These are phyloP conservation scores for Thalassiosira hispida DNA, from an alignment of 352 stramenopile genomes.

Conservation along the genomic window DNA sequence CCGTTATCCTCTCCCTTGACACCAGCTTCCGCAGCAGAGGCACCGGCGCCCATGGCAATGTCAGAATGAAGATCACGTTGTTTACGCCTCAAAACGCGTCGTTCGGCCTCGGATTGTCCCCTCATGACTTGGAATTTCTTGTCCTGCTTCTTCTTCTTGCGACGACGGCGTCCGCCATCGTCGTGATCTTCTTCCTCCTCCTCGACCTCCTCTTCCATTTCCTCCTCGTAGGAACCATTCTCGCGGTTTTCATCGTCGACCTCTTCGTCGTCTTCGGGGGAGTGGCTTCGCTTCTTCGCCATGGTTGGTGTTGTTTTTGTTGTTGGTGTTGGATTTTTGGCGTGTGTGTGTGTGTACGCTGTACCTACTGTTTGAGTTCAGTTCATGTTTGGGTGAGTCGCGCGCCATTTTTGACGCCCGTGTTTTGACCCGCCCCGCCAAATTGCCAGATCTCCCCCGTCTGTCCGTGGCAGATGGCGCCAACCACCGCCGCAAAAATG, in stretches of 20 bases:
- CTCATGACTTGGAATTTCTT: conserved; percentile 26
- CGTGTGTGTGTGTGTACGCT: too few species aligned
- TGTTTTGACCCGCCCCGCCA: too few species aligned
- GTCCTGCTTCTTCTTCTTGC: conserved; percentile 39
- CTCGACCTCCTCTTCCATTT: conserved; percentile 12
- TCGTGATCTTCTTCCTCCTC: conserved; percentile 9
- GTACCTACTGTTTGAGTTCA: too few species aligned
- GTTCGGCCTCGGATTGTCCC: conserved; percentile 67
- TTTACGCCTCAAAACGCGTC: conserved; percentile 56
- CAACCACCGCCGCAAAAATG: too few species aligned
- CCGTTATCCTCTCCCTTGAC: conserved; percentile 26
- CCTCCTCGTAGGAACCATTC: conserved; percentile 4
- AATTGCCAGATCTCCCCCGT: too few species aligned
- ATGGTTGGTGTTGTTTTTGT: conserved; percentile 9
- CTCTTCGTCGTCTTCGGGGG: not conserved
- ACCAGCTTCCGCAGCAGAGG: conserved; percentile 5
- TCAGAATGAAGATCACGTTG: conserved; percentile 64
- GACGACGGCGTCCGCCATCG: not conserved
- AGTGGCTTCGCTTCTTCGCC: conserved; percentile 20
- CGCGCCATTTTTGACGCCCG: too few species aligned
- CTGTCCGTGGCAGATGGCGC: too few species aligned
- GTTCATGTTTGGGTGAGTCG: too few species aligned
- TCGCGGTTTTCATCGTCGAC: conserved; percentile 9
- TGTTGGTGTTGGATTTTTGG: not conserved
- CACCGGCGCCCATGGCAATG: conserved; percentile 28